Evolutionary conservation across 2,329 filamentous ascomycete genomes (phyloP).

Genomic region (Plenodomus lindquistii): DNA sequence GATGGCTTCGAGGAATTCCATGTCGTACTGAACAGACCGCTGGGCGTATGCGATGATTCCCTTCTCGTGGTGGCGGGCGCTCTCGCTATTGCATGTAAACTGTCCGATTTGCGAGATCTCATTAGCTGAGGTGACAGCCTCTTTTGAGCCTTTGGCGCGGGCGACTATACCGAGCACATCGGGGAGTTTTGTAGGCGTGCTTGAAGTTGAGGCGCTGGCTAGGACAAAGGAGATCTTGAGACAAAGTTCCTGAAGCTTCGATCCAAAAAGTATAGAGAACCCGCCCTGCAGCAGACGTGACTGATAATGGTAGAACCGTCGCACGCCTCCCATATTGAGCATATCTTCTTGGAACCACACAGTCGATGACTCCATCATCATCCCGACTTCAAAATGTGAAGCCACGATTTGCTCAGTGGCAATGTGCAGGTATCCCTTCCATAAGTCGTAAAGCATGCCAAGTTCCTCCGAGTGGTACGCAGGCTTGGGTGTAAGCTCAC

Average conservation of each 20-base stretch:
- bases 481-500: slow-evolving; percentile 27
- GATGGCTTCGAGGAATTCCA: slow-evolving; percentile 58
- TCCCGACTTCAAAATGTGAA: slow-evolving; percentile 27
- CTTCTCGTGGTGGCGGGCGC: slow-evolving; percentile 56
- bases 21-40: slow-evolving; percentile 56
- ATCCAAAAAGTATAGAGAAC: slow-evolving; percentile 27
- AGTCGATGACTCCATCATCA: slow-evolving; percentile 25
- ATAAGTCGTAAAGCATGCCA: slow-evolving; percentile 28
- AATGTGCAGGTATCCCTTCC: slow-evolving; percentile 23
- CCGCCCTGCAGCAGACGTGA: slow-evolving; percentile 26
- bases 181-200: slow-evolving; percentile 41
- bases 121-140: slow-evolving; percentile 53
- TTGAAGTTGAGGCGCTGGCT: slow-evolving; percentile 32
- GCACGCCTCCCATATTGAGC: slow-evolving; percentile 33
- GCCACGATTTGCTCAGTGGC: slow-evolving; percentile 28
- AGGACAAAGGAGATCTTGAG: slow-evolving; percentile 30
- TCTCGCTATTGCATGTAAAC: slow-evolving; percentile 53
- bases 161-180: slow-evolving; percentile 52
- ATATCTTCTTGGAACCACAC: slow-evolving; percentile 32
- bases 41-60: slow-evolving; percentile 58
- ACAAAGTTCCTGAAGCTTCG: slow-evolving; percentile 29
- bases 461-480: slow-evolving; percentile 23
- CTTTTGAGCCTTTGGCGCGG: slow-evolving; percentile 50
- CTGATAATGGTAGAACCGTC: slow-evolving; percentile 32
- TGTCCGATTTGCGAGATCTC: slow-evolving; percentile 57